Evolutionary conservation across 108 stramenopile species (phyloP).

Genomic region (Discostella pseudostelligera): DNA sequence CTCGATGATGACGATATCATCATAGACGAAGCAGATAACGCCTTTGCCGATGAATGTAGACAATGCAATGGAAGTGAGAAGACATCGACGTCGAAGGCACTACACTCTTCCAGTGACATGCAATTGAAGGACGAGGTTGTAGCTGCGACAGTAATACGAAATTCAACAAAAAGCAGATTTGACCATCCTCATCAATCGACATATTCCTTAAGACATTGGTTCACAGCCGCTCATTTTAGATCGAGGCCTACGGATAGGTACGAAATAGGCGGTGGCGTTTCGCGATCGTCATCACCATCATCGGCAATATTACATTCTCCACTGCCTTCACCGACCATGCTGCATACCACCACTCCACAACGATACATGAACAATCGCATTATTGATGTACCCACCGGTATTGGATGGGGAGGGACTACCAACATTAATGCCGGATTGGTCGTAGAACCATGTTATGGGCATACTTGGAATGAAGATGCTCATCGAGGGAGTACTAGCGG

Average conservation of each 20-base stretch:
- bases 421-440: constrained; percentile 72
- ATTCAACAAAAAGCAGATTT: neutral
- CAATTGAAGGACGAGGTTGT: too few species aligned
- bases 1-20: neutral
- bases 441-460: constrained; percentile 35
- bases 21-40: neutral
- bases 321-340: constrained; percentile 26
- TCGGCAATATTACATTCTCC: too few species aligned
- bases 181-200: constrained; percentile 30
- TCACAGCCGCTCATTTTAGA: constrained; percentile 39
- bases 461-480: too few species aligned
- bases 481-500: neutral
- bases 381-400: constrained; percentile 61
- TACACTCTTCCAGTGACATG: too few species aligned
- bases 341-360: constrained; percentile 40
- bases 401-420: constrained; percentile 68
- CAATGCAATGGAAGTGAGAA: neutral
- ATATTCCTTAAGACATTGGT: constrained; percentile 26
- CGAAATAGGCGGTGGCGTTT: neutral
- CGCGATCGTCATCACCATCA: neutral
- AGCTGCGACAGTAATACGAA: too few species aligned
- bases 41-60: neutral
- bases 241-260: neutral
- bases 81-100: neutral
- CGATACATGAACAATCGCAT: constrained; percentile 28